A percentile compares a stretch with the other conserved stretches of the same genome.
phyloP scores from a whole-genome alignment of 2,329 filamentous ascomycete genomes.

The Alternaria arbusti region DNA sequence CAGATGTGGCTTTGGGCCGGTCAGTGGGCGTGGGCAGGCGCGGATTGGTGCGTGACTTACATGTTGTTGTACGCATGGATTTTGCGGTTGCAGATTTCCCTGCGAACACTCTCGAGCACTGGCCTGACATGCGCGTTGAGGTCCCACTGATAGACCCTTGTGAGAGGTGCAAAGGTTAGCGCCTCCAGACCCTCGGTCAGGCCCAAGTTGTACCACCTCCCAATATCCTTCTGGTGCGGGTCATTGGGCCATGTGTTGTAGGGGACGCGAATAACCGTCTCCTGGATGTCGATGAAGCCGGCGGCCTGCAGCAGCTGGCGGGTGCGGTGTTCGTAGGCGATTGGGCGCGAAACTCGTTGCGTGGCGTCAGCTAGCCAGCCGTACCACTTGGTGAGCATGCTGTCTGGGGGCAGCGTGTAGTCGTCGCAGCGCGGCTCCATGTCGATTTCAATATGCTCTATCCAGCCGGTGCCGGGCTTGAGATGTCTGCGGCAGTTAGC shows the following conservation, averaged over 20 bases:
- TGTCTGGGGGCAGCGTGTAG: constrained; percentile 63
- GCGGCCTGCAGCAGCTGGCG: constrained; percentile 67
- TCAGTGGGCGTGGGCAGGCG: constrained; percentile 24
- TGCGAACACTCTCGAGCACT: constrained; percentile 68
- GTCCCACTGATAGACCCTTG: constrained; percentile 67
- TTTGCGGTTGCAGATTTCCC: constrained; percentile 71
- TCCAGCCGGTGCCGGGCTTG: constrained; percentile 73
- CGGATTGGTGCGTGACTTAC: constrained; percentile 60
- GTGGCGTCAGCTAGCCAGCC: constrained; percentile 72
- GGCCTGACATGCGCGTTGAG: constrained; percentile 65
- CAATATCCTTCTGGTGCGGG: constrained; percentile 69
- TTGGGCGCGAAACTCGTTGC: constrained; percentile 66
- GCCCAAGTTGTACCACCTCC: constrained; percentile 83
- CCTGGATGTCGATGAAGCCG: constrained; percentile 81
- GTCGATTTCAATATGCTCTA: constrained; percentile 92
- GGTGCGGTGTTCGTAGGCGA: constrained; percentile 69
- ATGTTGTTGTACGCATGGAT: constrained; percentile 77
- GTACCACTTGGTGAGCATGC: constrained; percentile 72
- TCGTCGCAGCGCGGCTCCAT: constrained; percentile 76
- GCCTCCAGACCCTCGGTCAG: constrained; percentile 76
- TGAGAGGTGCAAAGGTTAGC: constrained; percentile 76
- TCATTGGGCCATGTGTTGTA: constrained; percentile 76
- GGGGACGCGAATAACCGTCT: constrained; percentile 72
- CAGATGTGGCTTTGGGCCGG: constrained; percentile 53
- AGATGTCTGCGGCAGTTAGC: constrained; percentile 67